Conservation (phyloP, 768 basidiomycete species). For the Trametes sanguinea region DNA sequence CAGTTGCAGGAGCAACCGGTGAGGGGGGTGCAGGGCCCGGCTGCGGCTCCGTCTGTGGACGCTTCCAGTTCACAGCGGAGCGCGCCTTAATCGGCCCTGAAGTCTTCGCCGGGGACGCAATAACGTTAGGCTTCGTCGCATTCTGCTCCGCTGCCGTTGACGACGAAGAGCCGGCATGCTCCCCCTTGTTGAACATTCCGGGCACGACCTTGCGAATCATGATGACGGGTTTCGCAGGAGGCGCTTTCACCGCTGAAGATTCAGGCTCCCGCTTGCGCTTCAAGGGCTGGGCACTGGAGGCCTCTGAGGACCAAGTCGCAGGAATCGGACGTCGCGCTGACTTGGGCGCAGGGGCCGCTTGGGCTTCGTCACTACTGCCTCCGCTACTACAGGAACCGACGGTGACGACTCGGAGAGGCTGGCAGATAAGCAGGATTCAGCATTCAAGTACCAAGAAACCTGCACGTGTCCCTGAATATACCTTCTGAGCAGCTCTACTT, state of each 20-base stretch:
- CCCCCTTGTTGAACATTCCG: slow-evolving; percentile 33
- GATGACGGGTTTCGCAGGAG: slow-evolving; percentile 31
- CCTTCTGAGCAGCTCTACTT: not conserved
- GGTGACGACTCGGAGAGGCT: slow-evolving; percentile 21
- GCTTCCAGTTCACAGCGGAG: slow-evolving; percentile 41
- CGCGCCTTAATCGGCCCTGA: slow-evolving; percentile 40
- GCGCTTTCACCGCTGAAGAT: slow-evolving; percentile 26
- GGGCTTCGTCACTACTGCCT: slow-evolving; percentile 22
- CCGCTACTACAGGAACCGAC: slow-evolving; percentile 18
- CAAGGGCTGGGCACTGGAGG: slow-evolving; percentile 18
- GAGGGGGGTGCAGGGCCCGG: not conserved
- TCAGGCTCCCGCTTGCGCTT: slow-evolving; percentile 36
- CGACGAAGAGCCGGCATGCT: not conserved
- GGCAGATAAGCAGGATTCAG: no score
- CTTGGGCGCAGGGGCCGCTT: not conserved
- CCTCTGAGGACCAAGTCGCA: not conserved
- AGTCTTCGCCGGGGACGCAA: slow-evolving; percentile 11
- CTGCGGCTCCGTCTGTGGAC: slow-evolving; percentile 19
- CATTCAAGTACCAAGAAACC: not conserved
- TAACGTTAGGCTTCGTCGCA: not conserved
- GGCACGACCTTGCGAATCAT: slow-evolving; percentile 41
- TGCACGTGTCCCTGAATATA: not conserved
- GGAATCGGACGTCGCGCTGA: not conserved
- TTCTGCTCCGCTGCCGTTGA: slow-evolving; percentile 4
- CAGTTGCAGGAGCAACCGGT: not conserved